Conservation (phyloP, 805 yeast species). For the Candida sonorensis region DNA sequence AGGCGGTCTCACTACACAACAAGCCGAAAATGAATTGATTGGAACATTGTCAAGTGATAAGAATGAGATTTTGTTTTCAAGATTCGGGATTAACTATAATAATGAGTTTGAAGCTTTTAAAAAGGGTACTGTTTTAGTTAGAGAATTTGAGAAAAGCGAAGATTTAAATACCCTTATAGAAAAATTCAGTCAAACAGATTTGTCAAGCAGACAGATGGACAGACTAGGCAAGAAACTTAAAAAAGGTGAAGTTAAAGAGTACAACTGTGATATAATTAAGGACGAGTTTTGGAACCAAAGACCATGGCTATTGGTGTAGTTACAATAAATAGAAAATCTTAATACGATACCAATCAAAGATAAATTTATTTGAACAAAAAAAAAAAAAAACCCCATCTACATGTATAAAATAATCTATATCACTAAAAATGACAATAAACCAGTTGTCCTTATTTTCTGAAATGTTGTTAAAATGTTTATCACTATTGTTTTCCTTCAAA, state of each 20-base stretch:
- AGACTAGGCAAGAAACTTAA: slow-evolving; percentile 40
- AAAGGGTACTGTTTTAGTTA: slow-evolving; percentile 66
- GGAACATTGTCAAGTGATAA: slow-evolving; percentile 84
- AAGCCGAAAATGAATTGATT: slow-evolving; percentile 68
- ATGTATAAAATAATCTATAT: too few relatives aligned
- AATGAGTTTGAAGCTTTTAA: slow-evolving; percentile 82
- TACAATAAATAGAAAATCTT: background rate
- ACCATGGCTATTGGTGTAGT: slow-evolving; percentile 27
- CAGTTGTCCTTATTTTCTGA: too few relatives aligned
- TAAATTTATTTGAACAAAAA: slow-evolving; percentile 18
- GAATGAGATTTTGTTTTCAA: slow-evolving; percentile 74
- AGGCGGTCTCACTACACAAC: slow-evolving; percentile 66
- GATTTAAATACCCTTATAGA: slow-evolving; percentile 6
- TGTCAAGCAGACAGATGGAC: slow-evolving; percentile 41
- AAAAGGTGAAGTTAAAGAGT: slow-evolving; percentile 37
- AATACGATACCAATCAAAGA: slow-evolving; percentile 37
- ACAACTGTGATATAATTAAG: slow-evolving; percentile 58
- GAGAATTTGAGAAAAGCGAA: slow-evolving; percentile 41
- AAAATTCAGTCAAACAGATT: slow-evolving; percentile 1
- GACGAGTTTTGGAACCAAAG: slow-evolving; percentile 56
- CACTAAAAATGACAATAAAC: too few relatives aligned
- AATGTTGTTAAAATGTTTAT: too few relatives aligned
- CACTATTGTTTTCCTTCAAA: too few relatives aligned
- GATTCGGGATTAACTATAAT: slow-evolving; percentile 83
- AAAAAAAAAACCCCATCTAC: background rate